Base-by-base conservation (phyloP, 768 basidiomycete genomes). In the Leccinellum albellum region DNA sequence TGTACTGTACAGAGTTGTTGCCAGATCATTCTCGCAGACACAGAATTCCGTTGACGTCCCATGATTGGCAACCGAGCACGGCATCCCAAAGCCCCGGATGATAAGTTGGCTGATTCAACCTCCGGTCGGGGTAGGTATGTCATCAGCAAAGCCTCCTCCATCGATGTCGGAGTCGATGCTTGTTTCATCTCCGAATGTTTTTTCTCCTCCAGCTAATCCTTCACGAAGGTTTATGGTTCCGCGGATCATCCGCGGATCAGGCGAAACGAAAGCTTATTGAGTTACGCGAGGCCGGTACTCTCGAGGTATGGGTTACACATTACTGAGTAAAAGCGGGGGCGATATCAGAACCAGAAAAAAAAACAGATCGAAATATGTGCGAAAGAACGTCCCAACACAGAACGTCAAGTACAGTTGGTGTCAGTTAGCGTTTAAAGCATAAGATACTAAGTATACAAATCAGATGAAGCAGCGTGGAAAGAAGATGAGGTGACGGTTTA, bases 401-500 rank as follows among this genome's bases (percentile, higher is more conserved):
- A 52, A 32, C 51, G 40, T 55, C 57, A 35, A 50, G 65, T 68
- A 61, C 61, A 70, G 24, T 37, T 50, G 47, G 51, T 50, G 45
- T 60, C 58, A 55, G 60, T 66, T 73, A 66, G 60, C 56, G 45
- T 67, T 71, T 69, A 71, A 66, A 47, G 42, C 61, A 73, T 73
- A 71, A 73, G 32, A 63, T 62, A 66, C 40, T 20, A 49, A 58
- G 58, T 72, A 66, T 69, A 59, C 61, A 71, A 65, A 28, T 51
- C 61, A 57, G 61, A 66, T 67, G 40, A 64, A 65, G 63, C 65
- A 57, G 47, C 51, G 37, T 15, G 46, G 48, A 50, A 53, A 58
- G 55, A 28, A 33, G 51, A 33, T 8, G 50, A 47, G 17, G 55
- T 49, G 35, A 35, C 51, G 58, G 57, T 59, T 60, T 62, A 37